Percentiles rank a stretch among this genome's conserved stretches.
Conservation (phyloP, 495 filamentous ascomycete genomes). For the Penicillium subrubescens region DNA sequence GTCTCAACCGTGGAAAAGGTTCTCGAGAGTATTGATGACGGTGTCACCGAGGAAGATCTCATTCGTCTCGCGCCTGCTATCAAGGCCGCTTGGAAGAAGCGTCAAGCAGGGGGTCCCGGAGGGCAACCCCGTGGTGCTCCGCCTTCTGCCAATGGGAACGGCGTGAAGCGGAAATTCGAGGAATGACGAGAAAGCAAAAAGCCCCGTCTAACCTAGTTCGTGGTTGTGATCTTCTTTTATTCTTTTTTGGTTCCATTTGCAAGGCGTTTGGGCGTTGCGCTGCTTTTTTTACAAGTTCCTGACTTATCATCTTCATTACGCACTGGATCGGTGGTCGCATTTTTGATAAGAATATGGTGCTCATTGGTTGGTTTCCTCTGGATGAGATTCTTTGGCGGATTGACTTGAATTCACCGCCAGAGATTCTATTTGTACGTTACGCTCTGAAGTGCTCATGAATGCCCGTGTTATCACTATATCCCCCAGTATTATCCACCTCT, state of each 20-base stretch:
- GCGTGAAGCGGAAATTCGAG: constrained; percentile 51
- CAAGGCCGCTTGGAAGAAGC: constrained; percentile 72
- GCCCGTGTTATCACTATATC: background rate
- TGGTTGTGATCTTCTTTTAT: background rate
- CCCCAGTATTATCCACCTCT: background rate
- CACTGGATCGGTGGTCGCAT: background rate
- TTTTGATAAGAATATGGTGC: background rate
- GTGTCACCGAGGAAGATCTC: constrained; percentile 66
- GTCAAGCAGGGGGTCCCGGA: constrained; percentile 37
- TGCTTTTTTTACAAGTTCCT: background rate
- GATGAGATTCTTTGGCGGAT: background rate
- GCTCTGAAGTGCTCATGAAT: background rate
- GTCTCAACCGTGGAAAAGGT: constrained; percentile 77
- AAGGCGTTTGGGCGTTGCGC: constrained; percentile 6
- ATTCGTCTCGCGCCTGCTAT: constrained; percentile 65
- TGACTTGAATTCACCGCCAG: background rate
- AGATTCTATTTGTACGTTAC: background rate
- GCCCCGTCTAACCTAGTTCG: background rate
- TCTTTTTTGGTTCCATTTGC: background rate
- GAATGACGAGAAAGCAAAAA: constrained; percentile 37
- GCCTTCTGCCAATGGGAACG: constrained; percentile 37
- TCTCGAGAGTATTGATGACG: constrained; percentile 78
- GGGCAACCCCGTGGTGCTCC: constrained; percentile 26
- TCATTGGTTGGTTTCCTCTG: background rate
- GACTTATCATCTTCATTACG: background rate